Evolutionary conservation across 2,329 filamentous ascomycete genomes (phyloP).

Genomic region (Triangularia verruculosa): DNA sequence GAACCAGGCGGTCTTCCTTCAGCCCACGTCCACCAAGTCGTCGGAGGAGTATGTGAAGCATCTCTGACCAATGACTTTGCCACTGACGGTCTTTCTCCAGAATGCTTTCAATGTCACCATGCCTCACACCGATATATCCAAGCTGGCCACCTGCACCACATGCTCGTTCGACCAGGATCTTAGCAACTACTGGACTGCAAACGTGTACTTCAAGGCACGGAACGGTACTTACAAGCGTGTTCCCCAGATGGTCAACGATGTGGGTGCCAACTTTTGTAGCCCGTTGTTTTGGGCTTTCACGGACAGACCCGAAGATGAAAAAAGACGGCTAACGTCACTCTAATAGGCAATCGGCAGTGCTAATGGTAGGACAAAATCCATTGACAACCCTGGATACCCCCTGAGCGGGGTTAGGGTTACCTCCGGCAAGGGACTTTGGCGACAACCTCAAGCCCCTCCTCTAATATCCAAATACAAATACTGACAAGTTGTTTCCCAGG

Average conservation of each 20-base stretch:
- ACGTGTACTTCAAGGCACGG: slow-evolving; percentile 39
- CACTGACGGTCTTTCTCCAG: background rate
- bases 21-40: slow-evolving; percentile 27
- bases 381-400: background rate
- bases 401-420: slow-evolving; percentile 25
- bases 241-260: slow-evolving; percentile 36
- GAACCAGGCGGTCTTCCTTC: slow-evolving; percentile 26
- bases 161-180: slow-evolving; percentile 44
- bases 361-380: slow-evolving; percentile 1
- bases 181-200: slow-evolving; percentile 43
- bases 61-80: background rate
- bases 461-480: background rate
- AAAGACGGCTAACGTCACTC: background rate
- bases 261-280: slow-evolving; percentile 22
- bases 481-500: background rate
- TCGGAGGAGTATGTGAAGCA: slow-evolving; percentile 17
- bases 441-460: no score
- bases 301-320: background rate
- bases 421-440: no score
- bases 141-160: slow-evolving; percentile 39
- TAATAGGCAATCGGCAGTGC: slow-evolving; percentile 45
- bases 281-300: background rate
- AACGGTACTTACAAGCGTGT: slow-evolving; percentile 39
- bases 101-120: slow-evolving; percentile 36
- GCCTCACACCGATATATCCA: slow-evolving; percentile 26